Evolutionary conservation across 768 basidiomycete species (phyloP), one percentile per base, ranked within the genome.

Genomic region (Suillus americanus): DNA sequence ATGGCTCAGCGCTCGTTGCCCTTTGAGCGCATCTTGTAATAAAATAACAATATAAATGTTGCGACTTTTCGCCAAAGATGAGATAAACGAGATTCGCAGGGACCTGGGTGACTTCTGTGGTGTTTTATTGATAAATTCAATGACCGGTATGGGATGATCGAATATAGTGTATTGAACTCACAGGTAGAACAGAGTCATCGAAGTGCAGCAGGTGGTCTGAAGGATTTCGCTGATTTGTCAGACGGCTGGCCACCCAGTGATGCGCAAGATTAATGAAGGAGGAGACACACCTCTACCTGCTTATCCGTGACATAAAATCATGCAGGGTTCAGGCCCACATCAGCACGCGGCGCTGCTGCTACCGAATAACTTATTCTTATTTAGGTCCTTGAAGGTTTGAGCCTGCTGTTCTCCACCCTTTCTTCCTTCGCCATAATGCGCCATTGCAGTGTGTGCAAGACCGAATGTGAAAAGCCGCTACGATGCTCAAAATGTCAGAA

Each of bases 401-500:
- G 48, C 25, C 25, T 50, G 48, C 48, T 25, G 25, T 7, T 50
- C 14, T 3, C 14, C 25, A 50, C 14, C 25, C 14, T 50, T 48
- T 50, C 25, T 50, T 25, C 25, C 23, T 25, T 50, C 6, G 14
- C 48, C 23, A 50, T 25, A 23, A 50, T 50, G 48, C 48, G 23
- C 1, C 48, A 25, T 16, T 50, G 48, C 25, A 50, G 14, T 50
- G 68, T 69, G 4, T 70, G 69, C 40, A 70, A 64, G 23, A 64
- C 61, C 37, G 64, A 69, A 46, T 67, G 64, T 14, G 60, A 66
- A 62, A 65, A 62, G 46, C 40, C 64, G 10, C 51, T 69, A 33
- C 68, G 60, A 59, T 70, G 66, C 61, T 71, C 70, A 7, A 65
- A 60, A 63, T 70, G 70, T 50, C 69, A 68, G 28, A 66, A 66